Conservation (phyloP, 306 rosid genomes). For the Rosa persica region DNA sequence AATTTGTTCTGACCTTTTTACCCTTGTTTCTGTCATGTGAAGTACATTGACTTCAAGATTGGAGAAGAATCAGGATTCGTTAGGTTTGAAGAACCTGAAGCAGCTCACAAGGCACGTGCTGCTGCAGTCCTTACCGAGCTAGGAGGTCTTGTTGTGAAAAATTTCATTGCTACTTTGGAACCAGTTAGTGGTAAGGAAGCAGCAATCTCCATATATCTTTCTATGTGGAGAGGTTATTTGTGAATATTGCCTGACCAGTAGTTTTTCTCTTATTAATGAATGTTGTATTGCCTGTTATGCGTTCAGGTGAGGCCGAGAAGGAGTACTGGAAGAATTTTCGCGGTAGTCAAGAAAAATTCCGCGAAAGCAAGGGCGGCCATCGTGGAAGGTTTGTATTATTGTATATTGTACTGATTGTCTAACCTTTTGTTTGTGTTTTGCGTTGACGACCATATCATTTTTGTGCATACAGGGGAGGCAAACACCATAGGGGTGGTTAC, state of each 20-base stretch:
- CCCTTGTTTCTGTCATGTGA: conserved; percentile 4
- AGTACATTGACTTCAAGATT: conserved; percentile 82
- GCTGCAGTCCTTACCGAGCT: conserved; percentile 74
- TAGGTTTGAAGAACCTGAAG: conserved; percentile 77
- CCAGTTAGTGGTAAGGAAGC: conserved; percentile 69
- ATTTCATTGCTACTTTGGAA: conserved; percentile 62
- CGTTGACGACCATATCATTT: neutral
- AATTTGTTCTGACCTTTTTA: conserved; percentile 22
- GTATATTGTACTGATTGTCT: neutral
- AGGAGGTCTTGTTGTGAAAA: conserved; percentile 76
- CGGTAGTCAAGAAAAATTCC: conserved; percentile 54
- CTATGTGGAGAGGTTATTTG: neutral
- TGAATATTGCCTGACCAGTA: neutral
- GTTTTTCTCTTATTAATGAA: neutral
- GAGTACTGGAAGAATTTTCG: conserved; percentile 82
- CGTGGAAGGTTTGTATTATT: conserved; percentile 64
- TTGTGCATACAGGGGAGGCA: conserved; percentile 65
- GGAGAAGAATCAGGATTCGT: conserved; percentile 83
- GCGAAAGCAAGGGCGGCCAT: conserved; percentile 40
- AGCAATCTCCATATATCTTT: neutral
- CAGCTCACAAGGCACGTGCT: conserved; percentile 87
- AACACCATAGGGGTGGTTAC: conserved; percentile 53
- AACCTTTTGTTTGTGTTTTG: neutral
- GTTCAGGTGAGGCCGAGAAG: conserved; percentile 77
- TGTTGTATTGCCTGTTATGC: conserved; percentile 11